Percentiles rank a stretch among this genome's conserved stretches.
Evolutionary conservation across 1,139 yeast species (phyloP).

Genomic region (Taiozyma onychis): DNA sequence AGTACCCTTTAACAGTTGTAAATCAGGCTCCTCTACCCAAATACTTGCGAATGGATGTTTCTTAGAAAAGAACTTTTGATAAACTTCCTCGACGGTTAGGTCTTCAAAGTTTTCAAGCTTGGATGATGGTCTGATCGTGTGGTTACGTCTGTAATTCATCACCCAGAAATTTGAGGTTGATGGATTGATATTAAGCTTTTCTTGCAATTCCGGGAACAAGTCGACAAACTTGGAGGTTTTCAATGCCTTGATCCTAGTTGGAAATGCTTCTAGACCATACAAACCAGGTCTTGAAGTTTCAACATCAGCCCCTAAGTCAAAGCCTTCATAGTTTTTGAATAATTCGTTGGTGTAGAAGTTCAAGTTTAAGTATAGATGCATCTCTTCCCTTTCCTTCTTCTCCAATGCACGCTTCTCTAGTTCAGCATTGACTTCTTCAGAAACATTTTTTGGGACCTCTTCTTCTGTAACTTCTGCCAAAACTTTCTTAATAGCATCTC

Average conservation of each 20-base stretch:
- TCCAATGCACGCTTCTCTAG: conserved; percentile 46
- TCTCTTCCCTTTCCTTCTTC: conserved; percentile 72
- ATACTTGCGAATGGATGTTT: conserved; percentile 16
- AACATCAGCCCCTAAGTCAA: conserved; percentile 69
- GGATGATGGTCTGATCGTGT: conserved; percentile 61
- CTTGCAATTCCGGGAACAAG: conserved; percentile 46
- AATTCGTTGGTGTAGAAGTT: conserved; percentile 48
- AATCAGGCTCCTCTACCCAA: conserved; percentile 26
- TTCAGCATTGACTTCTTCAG: conserved; percentile 59
- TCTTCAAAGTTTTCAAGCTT: conserved; percentile 38
- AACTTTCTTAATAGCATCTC: conserved; percentile 50
- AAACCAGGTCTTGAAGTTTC: conserved; percentile 38
- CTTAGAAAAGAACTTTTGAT: conserved; percentile 27
- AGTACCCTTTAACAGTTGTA: conserved; percentile 16
- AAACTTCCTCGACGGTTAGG: conserved; percentile 38
- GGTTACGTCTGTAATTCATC: conserved; percentile 66
- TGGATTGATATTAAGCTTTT: conserved; percentile 35
- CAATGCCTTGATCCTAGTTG: conserved; percentile 47
- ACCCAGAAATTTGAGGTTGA: conserved; percentile 55
- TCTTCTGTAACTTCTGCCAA: conserved; percentile 52
- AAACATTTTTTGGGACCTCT: conserved; percentile 67
- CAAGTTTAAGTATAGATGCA: conserved; percentile 63
- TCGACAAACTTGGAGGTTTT: conserved; percentile 52
- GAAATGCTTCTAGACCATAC: conserved; percentile 42
- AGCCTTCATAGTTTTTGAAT: conserved; percentile 60